Evolutionary conservation across 2,329 filamentous ascomycete genomes (phyloP).

Genomic region (Talaromyces amestolkiae): DNA sequence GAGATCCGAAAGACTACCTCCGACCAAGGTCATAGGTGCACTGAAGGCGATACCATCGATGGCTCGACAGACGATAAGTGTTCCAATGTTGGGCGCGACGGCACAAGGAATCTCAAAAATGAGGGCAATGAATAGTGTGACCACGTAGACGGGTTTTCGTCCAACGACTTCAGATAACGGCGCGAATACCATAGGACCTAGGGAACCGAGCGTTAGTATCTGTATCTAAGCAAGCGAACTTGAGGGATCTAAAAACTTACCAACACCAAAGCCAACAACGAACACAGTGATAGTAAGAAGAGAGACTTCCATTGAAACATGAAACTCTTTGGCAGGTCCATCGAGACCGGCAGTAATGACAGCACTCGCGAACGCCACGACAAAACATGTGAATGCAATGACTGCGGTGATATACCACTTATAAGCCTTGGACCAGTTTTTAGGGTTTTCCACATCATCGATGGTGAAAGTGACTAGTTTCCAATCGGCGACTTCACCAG

Average conservation of each 20-base stretch:
- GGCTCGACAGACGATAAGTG: conserved; percentile 70
- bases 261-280: conserved; percentile 77
- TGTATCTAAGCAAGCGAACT: neutral
- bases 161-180: conserved; percentile 75
- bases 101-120: conserved; percentile 80
- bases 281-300: conserved; percentile 73
- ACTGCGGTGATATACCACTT: conserved; percentile 88
- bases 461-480: conserved; percentile 69
- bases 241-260: conserved; percentile 38
- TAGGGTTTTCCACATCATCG: conserved; percentile 73
- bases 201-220: neutral
- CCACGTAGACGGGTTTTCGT: conserved; percentile 66
- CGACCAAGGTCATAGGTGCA: conserved; percentile 81
- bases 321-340: conserved; percentile 63
- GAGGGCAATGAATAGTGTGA: conserved; percentile 67
- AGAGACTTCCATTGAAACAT: conserved; percentile 69
- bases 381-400: conserved; percentile 72
- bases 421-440: conserved; percentile 75
- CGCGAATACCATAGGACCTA: conserved; percentile 74
- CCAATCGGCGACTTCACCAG: conserved; percentile 52
- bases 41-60: conserved; percentile 83
- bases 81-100: conserved; percentile 70
- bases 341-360: conserved; percentile 75
- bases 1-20: conserved; percentile 78
- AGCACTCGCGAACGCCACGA: conserved; percentile 68